Base-by-base conservation (phyloP, 106 monocot species). In the Dendrobium nobile region DNA sequence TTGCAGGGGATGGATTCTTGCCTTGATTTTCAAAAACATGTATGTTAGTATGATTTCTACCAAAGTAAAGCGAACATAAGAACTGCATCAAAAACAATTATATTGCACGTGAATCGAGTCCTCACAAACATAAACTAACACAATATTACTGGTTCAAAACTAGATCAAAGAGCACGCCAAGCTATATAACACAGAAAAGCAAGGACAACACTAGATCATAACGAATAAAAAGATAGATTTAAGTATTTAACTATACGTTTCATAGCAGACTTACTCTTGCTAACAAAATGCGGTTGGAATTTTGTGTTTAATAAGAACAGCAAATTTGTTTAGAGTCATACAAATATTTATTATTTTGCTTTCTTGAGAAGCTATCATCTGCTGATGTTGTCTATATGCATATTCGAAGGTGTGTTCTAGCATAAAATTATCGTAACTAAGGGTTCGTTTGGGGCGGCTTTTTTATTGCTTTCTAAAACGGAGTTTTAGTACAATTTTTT, bases 1-100 rank as follows among this genome's bases (percentile, higher is more conserved):
- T 86, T 95, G 95, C 82, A 90, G 82, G 58, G 98, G 98, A 88
- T 98, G 98, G 82, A 95, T 90, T 76, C 84, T 89, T 41, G 95
- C 92, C 98, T 98, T 65, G 59, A 58, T 43, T 74, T 44, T 16
- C 3, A 70, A 70, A 70, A 70, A 2, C 31, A 37, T 24, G 24
- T 1, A 65, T 15, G 37, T 70, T 16, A 70, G n/a, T 37, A 37
- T 70, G 11, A 37, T 15, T 70, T 37, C 37, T 37, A 70, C 70
- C n/a, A 37, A 70, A 70, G 24, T 37, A 70, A 15, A 70, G 37
- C 37, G 4, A 16, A 4, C 13, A 13, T 3, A 70, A 37, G 4
- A 37, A 70, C 2, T 65, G 17, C 28, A 11, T 70, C 4, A 70
- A 70, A 70, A 24, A 70, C 13, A 70, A 70, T 37, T 40, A 37